These are phyloP conservation scores for Porogramme epimiltina DNA, from an alignment of 1,284 basidiomycete species.

Conservation along the genomic window DNA sequence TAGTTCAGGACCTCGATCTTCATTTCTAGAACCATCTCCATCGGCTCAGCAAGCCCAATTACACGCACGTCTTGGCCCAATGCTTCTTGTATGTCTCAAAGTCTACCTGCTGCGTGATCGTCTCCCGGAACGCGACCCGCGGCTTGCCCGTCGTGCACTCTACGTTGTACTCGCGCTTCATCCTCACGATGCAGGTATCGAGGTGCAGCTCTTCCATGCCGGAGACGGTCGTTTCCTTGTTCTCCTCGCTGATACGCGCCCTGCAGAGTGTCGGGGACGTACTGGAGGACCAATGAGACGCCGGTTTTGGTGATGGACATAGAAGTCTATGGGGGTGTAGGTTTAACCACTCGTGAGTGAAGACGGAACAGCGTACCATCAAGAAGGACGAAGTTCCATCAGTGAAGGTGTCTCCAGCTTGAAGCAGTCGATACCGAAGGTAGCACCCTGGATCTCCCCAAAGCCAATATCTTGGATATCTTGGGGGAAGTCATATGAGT, in stretches of 20 bases:
- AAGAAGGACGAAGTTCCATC: constrained; percentile 86
- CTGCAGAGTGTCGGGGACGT: too few relatives aligned
- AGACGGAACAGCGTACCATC: constrained; percentile 78
- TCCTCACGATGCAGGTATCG: constrained; percentile 98
- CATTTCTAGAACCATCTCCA: constrained; percentile 79
- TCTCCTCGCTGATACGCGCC: constrained; percentile 93
- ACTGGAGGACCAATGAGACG: constrained; percentile 93
- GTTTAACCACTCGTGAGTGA: too few relatives aligned
- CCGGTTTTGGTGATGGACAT: constrained; percentile 99
- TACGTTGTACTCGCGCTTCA: constrained; percentile 97
- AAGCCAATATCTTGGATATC: constrained; percentile 94
- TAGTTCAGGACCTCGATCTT: constrained; percentile 88
- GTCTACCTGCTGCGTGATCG: constrained; percentile 79
- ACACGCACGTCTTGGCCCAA: constrained; percentile 95
- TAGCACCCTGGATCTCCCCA: constrained; percentile 99
- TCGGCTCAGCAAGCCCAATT: constrained; percentile 90
- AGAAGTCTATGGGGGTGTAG: constrained; percentile 79
- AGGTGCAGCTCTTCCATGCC: constrained; percentile 99
- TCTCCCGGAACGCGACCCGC: constrained; percentile 96
- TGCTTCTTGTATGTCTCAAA: constrained; percentile 98
- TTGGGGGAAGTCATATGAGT: constrained; percentile 43
- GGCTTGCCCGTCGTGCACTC: constrained; percentile 97
- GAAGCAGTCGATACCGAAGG: constrained; percentile 99
- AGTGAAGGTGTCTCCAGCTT: constrained; percentile 98
- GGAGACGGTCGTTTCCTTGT: constrained; percentile 99